Base-by-base conservation (phyloP, 2,329 filamentous ascomycete genomes). In the Paecilomyces sp. region DNA sequence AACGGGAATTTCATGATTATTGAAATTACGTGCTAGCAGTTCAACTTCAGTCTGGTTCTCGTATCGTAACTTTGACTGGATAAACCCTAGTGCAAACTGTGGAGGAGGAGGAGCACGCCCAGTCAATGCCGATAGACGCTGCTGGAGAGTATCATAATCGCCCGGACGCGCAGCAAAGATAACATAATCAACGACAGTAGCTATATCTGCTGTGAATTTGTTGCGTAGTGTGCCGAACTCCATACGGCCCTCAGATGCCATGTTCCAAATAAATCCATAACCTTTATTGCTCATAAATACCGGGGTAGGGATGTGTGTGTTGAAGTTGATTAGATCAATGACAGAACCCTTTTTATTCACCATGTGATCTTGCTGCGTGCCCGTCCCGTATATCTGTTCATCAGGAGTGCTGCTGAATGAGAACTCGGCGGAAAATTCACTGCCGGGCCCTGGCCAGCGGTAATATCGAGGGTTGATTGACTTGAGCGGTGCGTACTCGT, bases 21-120 rank as follows among this genome's bases (percentile, higher is more conserved):
- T 80, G 62, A 88, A 85, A 9, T 8, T 66, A 88, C 85, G 4
- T 85, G 71, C 0, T 85, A 86, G 0, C 88, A 80, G 5, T 75
- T 70, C 0, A 88, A 88, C 67, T 67, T 89, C 85, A 18, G 87
- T 84, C 65, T 88, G 86, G 0, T 82, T 88, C 69, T 85, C 83
- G 64, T 88, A 88, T 1, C 85, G 78, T 11, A 88, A 74, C 70
- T 87, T 88, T 70, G 84, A 87, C 67, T 88, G 86, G 85, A 85
- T 88, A 67, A 88, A 88, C 0, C 86, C 86, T 0, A 88, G 76
- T 0, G 85, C 85, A 64, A 87, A 88, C 64, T 88, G 85, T 1
- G 86, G 86, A 85, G 88, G 88, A 80, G 85, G 84, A 0, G 86
- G 86, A 0, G 83, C 83, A 34, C 77, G 80, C 0, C 86, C 86